Evolutionary conservation across 2,329 filamentous ascomycete species (phyloP).

Genomic region (Fusarium coicis): DNA sequence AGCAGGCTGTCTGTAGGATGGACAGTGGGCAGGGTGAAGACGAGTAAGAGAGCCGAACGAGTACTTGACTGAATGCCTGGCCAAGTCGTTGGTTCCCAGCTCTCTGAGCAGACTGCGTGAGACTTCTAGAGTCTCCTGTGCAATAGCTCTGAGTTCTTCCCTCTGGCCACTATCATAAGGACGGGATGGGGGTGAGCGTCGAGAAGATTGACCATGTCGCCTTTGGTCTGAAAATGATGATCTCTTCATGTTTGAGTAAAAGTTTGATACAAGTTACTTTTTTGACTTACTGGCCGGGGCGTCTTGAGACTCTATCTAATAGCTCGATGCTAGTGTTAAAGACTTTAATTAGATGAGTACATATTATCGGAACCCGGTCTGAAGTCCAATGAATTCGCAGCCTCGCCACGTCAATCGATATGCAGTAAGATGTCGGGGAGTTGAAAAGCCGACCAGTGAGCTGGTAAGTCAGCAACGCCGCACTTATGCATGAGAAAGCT

Average conservation of each 20-base stretch:
- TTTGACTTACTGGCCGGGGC: rapidly evolving
- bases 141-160: not conserved
- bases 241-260: not conserved
- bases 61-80: not conserved
- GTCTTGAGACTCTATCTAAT: not conserved
- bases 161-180: not conserved
- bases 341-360: not conserved
- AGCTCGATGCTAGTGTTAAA: rapidly evolving
- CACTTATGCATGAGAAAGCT: not conserved
- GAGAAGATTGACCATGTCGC: not conserved
- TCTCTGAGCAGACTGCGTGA: not conserved
- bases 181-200: not conserved
- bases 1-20: not conserved
- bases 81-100: not conserved
- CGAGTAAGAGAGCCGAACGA: not conserved
- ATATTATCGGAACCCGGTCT: not conserved
- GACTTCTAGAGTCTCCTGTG: not conserved
- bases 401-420: not conserved
- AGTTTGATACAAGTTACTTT: not conserved
- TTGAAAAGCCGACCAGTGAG: not conserved
- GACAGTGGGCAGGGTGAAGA: not conserved
- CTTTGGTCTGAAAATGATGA: not conserved
- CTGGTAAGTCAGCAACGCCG: not conserved
- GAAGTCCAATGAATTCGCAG: not conserved
- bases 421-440: not conserved